phyloP scores from a whole-genome alignment of 2,329 filamentous ascomycete genomes.

The Arthrocladium fulminans region DNA sequence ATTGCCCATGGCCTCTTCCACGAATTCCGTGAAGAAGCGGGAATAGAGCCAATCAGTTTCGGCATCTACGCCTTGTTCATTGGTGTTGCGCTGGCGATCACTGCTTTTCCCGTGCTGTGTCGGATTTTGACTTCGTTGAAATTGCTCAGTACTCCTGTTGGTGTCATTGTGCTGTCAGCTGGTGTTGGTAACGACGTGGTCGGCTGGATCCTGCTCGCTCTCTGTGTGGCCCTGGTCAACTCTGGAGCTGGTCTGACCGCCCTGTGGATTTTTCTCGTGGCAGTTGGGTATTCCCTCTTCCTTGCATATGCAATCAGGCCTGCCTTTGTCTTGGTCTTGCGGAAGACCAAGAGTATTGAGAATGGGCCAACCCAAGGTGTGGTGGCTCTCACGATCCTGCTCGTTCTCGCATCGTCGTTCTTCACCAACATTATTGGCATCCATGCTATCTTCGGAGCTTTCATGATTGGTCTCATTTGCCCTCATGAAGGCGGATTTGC shows the following conservation, averaged over 20 bases:
- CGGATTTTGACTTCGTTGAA: conserved; percentile 89
- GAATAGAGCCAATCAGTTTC: conserved; percentile 51
- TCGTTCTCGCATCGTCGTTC: conserved; percentile 71
- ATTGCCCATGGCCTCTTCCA: conserved; percentile 75
- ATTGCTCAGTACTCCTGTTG: conserved; percentile 70
- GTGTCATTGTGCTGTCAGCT: conserved; percentile 79
- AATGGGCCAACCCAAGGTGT: conserved; percentile 82
- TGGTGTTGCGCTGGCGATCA: conserved; percentile 88
- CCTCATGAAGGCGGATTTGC: conserved; percentile 58
- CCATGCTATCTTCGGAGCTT: conserved; percentile 89
- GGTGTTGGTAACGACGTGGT: conserved; percentile 89
- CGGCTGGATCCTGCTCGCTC: conserved; percentile 83
- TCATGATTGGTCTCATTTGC: conserved; percentile 79
- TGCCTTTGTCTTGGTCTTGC: conserved; percentile 63
- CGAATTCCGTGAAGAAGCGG: conserved; percentile 54
- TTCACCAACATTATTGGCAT: conserved; percentile 87
- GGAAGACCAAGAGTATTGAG: conserved; percentile 65
- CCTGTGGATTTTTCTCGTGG: conserved; percentile 71
- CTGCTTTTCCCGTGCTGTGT: conserved; percentile 80
- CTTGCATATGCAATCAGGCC: conserved; percentile 66
- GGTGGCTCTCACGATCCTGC: conserved; percentile 70
- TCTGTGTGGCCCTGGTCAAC: conserved; percentile 90
- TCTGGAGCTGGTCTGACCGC: conserved; percentile 73
- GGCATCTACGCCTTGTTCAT: conserved; percentile 67
- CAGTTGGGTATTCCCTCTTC: conserved; percentile 66